These are phyloP conservation scores for Isatis tinctoria DNA, from an alignment of 345 rosid species.

Conservation along the genomic window DNA sequence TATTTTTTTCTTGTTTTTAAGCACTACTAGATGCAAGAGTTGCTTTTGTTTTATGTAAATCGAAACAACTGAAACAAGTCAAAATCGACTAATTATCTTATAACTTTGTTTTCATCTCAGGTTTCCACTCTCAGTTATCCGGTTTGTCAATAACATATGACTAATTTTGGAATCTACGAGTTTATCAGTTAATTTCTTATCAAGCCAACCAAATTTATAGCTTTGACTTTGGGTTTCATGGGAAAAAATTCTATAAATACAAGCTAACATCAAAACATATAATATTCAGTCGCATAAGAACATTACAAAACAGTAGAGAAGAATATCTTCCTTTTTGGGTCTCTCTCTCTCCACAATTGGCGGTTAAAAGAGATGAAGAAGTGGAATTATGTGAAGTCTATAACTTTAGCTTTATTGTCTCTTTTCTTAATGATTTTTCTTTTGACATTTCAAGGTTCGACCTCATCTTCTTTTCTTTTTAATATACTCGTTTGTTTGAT, in stretches of 20 bases:
- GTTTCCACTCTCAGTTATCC: no score
- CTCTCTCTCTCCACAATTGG: neutral
- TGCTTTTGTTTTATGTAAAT: neutral
- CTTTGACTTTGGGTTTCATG: neutral
- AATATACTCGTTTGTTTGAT: neutral
- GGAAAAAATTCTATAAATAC: neutral
- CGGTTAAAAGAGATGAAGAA: neutral
- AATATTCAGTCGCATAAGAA: neutral
- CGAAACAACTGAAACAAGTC: no score
- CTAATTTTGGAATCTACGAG: no score
- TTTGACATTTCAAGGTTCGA: constrained; percentile 1
- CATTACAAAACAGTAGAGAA: neutral
- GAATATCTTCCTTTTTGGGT: neutral
- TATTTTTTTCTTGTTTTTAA: neutral
- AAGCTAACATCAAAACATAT: neutral
- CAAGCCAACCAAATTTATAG: neutral
- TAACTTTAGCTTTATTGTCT: neutral
- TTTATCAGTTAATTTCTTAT: no score
- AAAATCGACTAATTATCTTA: no score
- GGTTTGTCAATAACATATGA: no score
- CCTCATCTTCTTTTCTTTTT: neutral
- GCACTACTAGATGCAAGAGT: neutral
- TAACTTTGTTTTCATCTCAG: no score
- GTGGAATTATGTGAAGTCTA: neutral
- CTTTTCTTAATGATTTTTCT: neutral